phyloP scores from a whole-genome alignment of 2,329 filamentous ascomycete species.

The Monilinia fructigena region DNA sequence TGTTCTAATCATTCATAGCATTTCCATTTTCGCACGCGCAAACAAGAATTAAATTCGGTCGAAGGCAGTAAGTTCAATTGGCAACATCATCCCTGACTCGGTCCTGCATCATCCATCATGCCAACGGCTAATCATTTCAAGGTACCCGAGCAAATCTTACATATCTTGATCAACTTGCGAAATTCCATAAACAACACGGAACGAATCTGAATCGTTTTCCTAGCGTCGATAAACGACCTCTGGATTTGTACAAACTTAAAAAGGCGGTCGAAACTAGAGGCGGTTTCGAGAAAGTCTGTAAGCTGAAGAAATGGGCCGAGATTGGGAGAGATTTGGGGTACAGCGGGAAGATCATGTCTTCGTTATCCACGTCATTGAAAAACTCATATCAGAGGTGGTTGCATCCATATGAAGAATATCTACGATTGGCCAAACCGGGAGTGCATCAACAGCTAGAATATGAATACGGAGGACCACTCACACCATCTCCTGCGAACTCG shows the following conservation, averaged over 20 bases:
- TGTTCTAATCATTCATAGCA: conserved; percentile 55
- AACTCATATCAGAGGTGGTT: conserved; percentile 98
- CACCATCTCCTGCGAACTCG: conserved; percentile 70
- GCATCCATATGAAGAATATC: conserved; percentile 92
- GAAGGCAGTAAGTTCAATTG: conserved; percentile 79
- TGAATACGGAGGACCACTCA: conserved; percentile 89
- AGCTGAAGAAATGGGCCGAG: conserved; percentile 98
- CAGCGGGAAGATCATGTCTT: conserved; percentile 99
- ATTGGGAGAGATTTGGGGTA: conserved; percentile 96
- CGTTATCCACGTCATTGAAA: conserved; percentile 92
- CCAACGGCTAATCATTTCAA: conserved; percentile 44
- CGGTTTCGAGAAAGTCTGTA: conserved; percentile 95
- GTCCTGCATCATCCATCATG: neutral
- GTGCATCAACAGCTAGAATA: conserved; percentile 95
- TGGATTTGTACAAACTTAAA: conserved; percentile 93
- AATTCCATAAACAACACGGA: conserved; percentile 96
- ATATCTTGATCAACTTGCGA: conserved; percentile 90
- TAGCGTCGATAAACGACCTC: conserved; percentile 94
- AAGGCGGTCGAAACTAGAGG: conserved; percentile 94
- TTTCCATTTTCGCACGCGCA: conserved; percentile 94
- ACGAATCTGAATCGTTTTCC: conserved; percentile 91
- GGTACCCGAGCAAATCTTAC: conserved; percentile 93
- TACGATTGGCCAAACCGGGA: conserved; percentile 85
- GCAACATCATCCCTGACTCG: conserved; percentile 16
- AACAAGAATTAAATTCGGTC: conserved; percentile 95